A percentile compares a stretch with the other conserved stretches of the same genome.
Conservation (phyloP, 2,329 filamentous ascomycete genomes). For the Nigrospora oryzae region DNA sequence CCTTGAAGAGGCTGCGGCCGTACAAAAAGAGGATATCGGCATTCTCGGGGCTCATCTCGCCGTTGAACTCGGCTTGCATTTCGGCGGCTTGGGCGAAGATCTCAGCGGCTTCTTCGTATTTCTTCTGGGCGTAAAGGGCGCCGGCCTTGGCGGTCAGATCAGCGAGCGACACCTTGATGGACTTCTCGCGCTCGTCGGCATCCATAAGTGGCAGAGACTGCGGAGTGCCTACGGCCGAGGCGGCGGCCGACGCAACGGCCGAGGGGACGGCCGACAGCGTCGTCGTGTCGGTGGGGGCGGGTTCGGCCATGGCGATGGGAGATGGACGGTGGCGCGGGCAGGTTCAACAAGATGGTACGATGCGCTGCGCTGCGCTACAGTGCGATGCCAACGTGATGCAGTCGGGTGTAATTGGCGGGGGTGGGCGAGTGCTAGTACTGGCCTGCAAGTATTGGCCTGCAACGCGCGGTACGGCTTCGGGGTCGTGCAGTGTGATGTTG, state of each 20-base stretch:
- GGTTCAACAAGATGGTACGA: too few species aligned
- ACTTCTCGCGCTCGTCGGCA: conserved; percentile 35
- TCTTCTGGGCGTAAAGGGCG: conserved; percentile 80
- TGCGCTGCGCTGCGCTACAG: too few species aligned
- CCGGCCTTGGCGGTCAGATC: conserved; percentile 75
- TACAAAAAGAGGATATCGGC: conserved; percentile 93
- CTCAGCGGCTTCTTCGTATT: conserved; percentile 79
- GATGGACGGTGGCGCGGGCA: not conserved
- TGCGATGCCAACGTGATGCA: too few species aligned
- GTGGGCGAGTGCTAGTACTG: too few species aligned
- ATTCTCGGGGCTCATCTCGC: conserved; percentile 83
- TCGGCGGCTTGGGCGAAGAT: conserved; percentile 83
- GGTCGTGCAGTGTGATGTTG: too few species aligned
- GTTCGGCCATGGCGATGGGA: conserved; percentile 18
- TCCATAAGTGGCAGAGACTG: conserved; percentile 23
- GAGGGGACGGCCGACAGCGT: conserved; percentile 17
- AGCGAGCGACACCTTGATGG: conserved; percentile 57
- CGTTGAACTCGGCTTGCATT: conserved; percentile 83
- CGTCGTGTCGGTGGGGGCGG: conserved; percentile 17
- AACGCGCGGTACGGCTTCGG: too few species aligned
- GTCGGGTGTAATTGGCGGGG: too few species aligned
- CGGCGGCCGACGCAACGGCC: conserved; percentile 16
- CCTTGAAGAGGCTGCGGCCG: conserved; percentile 86
- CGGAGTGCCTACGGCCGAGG: conserved; percentile 16
- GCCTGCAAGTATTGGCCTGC: too few species aligned